These are phyloP conservation scores for Lasiodiplodia theobromae DNA, from an alignment of 2,329 filamentous ascomycete species.

Conservation along the genomic window DNA sequence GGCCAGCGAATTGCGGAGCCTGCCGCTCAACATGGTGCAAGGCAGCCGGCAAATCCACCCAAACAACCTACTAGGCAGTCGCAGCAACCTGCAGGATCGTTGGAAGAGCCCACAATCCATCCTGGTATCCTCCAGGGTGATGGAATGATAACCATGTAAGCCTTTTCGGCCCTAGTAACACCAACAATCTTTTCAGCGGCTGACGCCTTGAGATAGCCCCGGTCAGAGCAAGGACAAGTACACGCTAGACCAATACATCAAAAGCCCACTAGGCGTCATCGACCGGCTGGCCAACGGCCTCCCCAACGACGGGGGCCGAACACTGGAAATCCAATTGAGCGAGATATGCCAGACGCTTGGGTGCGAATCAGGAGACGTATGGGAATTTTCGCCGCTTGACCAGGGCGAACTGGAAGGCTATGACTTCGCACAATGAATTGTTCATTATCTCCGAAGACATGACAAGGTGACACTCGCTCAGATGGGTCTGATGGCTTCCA, in stretches of 20 bases:
- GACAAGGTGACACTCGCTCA: neutral
- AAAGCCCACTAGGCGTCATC: neutral
- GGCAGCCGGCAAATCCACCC: neutral
- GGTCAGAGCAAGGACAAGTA: neutral
- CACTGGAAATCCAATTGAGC: neutral
- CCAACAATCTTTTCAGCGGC: neutral
- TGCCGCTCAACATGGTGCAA: neutral
- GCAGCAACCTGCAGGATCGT: neutral
- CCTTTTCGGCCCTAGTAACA: neutral
- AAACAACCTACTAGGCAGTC: neutral
- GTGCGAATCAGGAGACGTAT: neutral
- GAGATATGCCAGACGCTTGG: neutral
- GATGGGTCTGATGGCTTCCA: neutral
- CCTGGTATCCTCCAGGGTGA: neutral
- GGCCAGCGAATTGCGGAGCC: neutral
- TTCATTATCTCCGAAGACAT: neutral
- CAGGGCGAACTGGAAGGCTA: neutral
- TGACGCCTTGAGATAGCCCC: neutral
- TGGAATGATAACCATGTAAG: neutral
- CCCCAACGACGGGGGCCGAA: neutral
- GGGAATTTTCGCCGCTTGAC: neutral
- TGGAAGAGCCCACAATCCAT: too few relatives aligned
- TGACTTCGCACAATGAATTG: neutral
- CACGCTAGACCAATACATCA: neutral
- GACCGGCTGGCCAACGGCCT: constrained; percentile 2